phyloP scores from a whole-genome alignment of 108 stramenopile genomes.

The Schizochytrium sp. region DNA sequence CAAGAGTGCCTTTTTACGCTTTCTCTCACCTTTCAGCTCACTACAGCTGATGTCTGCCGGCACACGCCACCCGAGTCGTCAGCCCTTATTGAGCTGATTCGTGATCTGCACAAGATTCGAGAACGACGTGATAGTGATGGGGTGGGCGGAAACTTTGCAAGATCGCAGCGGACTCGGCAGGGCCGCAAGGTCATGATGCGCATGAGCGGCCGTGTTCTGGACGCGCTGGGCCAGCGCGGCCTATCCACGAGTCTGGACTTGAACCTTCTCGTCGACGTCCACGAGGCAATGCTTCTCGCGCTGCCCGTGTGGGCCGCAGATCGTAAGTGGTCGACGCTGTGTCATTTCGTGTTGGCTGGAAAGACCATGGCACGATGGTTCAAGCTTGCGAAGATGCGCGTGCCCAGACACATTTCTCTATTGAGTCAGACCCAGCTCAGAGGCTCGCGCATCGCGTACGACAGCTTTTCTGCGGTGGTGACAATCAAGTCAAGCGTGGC shows the following conservation, averaged over 20 bases:
- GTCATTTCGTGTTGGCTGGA: background rate
- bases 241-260: background rate
- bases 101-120: background rate
- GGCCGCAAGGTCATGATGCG: background rate
- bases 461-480: background rate
- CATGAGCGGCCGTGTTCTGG: background rate
- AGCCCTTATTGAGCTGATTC: background rate
- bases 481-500: background rate
- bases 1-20: background rate
- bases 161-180: background rate
- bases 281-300: background rate
- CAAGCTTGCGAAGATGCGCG: background rate
- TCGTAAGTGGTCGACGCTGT: background rate
- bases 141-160: background rate
- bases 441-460: background rate
- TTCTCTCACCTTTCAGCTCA: background rate
- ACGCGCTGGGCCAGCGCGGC: background rate
- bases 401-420: background rate
- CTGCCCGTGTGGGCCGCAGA: background rate
- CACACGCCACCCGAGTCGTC: background rate
- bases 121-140: background rate
- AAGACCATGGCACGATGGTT: background rate
- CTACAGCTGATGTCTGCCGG: background rate
- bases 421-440: background rate
- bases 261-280: background rate